Conservation (phyloP, 495 filamentous ascomycete species). For the Penicillium crystallinum region DNA sequence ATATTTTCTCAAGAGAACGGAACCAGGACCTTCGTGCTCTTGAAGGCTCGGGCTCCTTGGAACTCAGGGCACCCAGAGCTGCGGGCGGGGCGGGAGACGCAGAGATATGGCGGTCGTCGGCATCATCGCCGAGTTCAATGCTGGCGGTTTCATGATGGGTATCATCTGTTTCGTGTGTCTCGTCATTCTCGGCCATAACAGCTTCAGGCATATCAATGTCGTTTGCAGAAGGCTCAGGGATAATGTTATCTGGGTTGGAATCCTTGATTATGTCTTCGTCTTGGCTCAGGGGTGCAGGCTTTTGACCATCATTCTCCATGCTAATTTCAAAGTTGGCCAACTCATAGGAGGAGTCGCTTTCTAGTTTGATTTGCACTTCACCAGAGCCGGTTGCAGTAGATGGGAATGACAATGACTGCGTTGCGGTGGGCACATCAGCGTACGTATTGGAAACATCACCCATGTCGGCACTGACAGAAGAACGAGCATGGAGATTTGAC, state of each 20-base stretch:
- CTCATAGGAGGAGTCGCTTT: background rate
- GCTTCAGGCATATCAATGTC: background rate
- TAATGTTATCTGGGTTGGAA: background rate
- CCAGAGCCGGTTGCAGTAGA: background rate
- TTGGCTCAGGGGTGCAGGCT: background rate
- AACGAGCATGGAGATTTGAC: constrained; percentile 26
- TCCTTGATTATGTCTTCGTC: background rate
- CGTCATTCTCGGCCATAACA: constrained; percentile 8
- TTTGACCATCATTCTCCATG: background rate
- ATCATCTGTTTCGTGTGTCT: constrained; percentile 17
- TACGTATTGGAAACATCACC: constrained; percentile 6
- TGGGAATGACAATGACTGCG: background rate
- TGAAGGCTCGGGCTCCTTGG: constrained; percentile 2
- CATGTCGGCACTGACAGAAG: constrained; percentile 14
- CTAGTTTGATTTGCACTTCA: background rate
- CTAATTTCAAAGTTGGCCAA: background rate
- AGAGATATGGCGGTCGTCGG: background rate
- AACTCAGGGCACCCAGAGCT: background rate
- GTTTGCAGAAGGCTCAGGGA: background rate
- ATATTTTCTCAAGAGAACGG: constrained; percentile 26
- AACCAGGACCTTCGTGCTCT: constrained; percentile 29
- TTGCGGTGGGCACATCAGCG: constrained; percentile 1
- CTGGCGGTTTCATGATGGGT: constrained; percentile 37
- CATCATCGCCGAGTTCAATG: constrained; percentile 38
- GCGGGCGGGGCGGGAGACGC: constrained; percentile 2